phyloP scores from a whole-genome alignment of 2,329 filamentous ascomycete genomes.

The Teratosphaeria pseudoeucalypti region DNA sequence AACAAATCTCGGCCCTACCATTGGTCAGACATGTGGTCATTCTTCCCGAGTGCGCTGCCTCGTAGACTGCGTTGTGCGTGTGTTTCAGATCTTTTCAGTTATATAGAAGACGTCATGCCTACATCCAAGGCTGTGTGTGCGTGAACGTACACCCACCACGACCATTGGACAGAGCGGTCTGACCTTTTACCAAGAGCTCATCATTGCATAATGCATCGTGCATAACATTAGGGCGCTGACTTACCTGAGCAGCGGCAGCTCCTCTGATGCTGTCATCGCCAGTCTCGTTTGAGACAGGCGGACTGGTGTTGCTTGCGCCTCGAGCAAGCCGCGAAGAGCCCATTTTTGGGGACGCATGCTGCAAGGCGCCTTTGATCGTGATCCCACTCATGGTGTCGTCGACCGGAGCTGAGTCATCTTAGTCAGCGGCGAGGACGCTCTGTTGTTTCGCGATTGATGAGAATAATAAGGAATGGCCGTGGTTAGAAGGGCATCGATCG shows the following conservation, averaged over 20 bases:
- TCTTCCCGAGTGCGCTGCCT: neutral
- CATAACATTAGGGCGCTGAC: neutral
- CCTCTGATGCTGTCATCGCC: neutral
- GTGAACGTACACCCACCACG: neutral
- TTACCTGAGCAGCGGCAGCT: constrained; percentile 1
- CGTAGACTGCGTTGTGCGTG: neutral
- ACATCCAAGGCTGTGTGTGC: constrained; percentile 15
- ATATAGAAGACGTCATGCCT: constrained; percentile 21
- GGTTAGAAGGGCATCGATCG: neutral
- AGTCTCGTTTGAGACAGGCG: neutral
- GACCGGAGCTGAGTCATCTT: neutral
- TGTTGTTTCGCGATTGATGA: neutral
- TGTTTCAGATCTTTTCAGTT: constrained; percentile 69
- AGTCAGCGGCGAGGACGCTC: neutral
- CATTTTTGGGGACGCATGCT: neutral
- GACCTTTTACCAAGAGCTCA: constrained; percentile 56
- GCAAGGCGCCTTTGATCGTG: neutral
- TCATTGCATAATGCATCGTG: constrained; percentile 30
- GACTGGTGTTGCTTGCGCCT: neutral
- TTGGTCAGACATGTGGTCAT: neutral
- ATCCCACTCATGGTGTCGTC: neutral
- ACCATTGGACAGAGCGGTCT: constrained; percentile 33
- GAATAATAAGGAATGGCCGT: neutral
- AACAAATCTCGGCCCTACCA: neutral
- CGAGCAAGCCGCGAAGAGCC: neutral